A percentile compares a stretch with the other conserved stretches of the same genome.
phyloP scores from a whole-genome alignment of 2,329 filamentous ascomycete genomes.

The Colletotrichum simmondsii region DNA sequence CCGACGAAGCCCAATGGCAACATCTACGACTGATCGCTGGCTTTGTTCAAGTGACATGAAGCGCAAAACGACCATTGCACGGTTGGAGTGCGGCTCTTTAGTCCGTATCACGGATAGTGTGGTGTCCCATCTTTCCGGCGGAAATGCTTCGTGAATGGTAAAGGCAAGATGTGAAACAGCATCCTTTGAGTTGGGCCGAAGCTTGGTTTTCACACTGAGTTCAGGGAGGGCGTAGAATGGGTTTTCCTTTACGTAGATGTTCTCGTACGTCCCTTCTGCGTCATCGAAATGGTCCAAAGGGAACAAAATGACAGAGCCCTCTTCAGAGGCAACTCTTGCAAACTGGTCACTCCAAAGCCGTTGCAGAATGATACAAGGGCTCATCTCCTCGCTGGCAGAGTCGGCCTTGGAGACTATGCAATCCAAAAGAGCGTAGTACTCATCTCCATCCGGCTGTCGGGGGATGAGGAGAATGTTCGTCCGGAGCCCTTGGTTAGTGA shows the following conservation, averaged over 20 bases:
- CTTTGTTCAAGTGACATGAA: background rate
- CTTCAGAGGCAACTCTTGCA: background rate
- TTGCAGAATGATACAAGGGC: background rate
- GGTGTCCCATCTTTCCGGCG: slow-evolving; percentile 21
- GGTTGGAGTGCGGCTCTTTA: slow-evolving; percentile 13
- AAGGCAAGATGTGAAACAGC: background rate
- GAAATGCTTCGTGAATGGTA: background rate
- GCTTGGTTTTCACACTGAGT: background rate
- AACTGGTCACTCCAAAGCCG: slow-evolving; percentile 20
- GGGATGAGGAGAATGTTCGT: slow-evolving; percentile 10
- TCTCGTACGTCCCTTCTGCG: background rate
- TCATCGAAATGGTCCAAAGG: slow-evolving; percentile 1
- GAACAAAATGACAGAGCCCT: slow-evolving; percentile 1
- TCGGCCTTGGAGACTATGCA: background rate
- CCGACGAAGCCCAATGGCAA: slow-evolving; percentile 4
- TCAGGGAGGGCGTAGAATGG: slow-evolving; percentile 15
- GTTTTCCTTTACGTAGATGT: slow-evolving; percentile 14
- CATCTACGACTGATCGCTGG: background rate
- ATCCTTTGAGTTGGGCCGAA: background rate
- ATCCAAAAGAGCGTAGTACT: slow-evolving; percentile 10
- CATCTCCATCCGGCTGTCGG: background rate
- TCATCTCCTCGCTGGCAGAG: background rate
- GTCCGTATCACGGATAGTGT: background rate
- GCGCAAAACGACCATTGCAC: background rate
- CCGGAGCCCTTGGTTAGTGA: slow-evolving; percentile 12